Base-by-base conservation (phyloP, 2,329 filamentous ascomycete genomes). In the Plectosphaerella sp. region DNA sequence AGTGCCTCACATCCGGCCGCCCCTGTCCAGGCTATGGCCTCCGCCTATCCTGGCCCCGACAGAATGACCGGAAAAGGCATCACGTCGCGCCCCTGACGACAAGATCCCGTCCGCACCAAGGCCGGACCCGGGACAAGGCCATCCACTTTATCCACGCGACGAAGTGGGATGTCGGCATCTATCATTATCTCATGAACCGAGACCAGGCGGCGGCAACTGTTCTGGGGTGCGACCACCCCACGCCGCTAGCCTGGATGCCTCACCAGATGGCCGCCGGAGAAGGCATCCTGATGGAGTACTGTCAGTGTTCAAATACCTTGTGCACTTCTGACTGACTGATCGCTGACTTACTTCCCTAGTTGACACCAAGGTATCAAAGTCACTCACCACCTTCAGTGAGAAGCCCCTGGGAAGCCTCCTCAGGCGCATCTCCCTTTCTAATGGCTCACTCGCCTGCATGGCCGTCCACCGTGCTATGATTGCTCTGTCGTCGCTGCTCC, bases 31-130 rank as follows among this genome's bases (percentile, higher is more conserved):
- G 62, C 5, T 65, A 65, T 43, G 58, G 46, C 3, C 10, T 61
- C 12, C 61, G 63, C 5, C 51, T 67, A 9, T 67, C 64, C 6
- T 67, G 64, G 64, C 64, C 64, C 2, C 57, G 57, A 37, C 53
- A 55, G 22, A 49, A 50, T 35, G 60, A 67, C 48, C 54, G 54
- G 42, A 60, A 49, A 47, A 63, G 63, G 25, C 53, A 61, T 2
- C 55, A 63, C 4, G 54, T 57, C 4, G 52, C 24, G 8, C 36
- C 8, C 14, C 48, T 47, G 16, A 47, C 15, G 11, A 33, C 46
- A 9, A 33, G 28, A 7, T 7, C 11, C 8, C 8, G 28, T 33
- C 28, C 4, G 11, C 8, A 7, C 11, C 28, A 33, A 9, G 11
- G 28, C 7, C 24, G 33, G 5, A 16, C 7, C 33, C 8, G 6